phyloP scores from a whole-genome alignment of 768 basidiomycete species.

The Lepiota venenata region DNA sequence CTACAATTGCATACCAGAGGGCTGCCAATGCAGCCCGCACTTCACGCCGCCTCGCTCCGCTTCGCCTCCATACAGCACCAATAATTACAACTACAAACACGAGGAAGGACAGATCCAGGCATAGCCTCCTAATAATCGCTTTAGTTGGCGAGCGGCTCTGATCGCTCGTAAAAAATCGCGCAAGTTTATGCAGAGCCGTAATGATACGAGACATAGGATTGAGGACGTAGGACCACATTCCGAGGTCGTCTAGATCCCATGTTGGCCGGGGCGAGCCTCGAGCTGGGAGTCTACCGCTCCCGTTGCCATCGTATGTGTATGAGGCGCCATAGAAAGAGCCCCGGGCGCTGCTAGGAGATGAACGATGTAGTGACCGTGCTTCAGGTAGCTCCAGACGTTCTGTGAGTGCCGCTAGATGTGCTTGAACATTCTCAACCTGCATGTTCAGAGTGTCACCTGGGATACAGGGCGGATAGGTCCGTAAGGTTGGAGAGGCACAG shows the following conservation, averaged over 20 bases:
- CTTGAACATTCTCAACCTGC: slow-evolving; percentile 80
- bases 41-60: slow-evolving; percentile 66
- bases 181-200: slow-evolving; percentile 43
- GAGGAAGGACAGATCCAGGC: slow-evolving; percentile 76
- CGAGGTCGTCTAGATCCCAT: slow-evolving; percentile 80
- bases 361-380: slow-evolving; percentile 38
- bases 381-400: slow-evolving; percentile 79
- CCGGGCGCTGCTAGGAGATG: slow-evolving; percentile 35
- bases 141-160: slow-evolving; percentile 62
- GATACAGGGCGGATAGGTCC: slow-evolving; percentile 43
- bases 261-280: slow-evolving; percentile 40
- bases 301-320: not conserved
- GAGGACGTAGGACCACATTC: slow-evolving; percentile 76
- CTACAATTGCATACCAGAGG: slow-evolving; percentile 70
- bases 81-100: slow-evolving; percentile 58
- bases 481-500: slow-evolving; percentile 22
- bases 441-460: slow-evolving; percentile 57
- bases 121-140: slow-evolving; percentile 68
- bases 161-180: slow-evolving; percentile 55
- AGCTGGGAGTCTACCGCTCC: slow-evolving; percentile 18
- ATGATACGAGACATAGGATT: slow-evolving; percentile 58
- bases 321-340: slow-evolving; percentile 14
- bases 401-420: slow-evolving; percentile 75
- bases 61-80: slow-evolving; percentile 61
- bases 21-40: slow-evolving; percentile 60